Percentiles rank a stretch among this genome's conserved stretches.
phyloP scores from a whole-genome alignment of 139 green algal species.

The Pleodorina starrii region DNA sequence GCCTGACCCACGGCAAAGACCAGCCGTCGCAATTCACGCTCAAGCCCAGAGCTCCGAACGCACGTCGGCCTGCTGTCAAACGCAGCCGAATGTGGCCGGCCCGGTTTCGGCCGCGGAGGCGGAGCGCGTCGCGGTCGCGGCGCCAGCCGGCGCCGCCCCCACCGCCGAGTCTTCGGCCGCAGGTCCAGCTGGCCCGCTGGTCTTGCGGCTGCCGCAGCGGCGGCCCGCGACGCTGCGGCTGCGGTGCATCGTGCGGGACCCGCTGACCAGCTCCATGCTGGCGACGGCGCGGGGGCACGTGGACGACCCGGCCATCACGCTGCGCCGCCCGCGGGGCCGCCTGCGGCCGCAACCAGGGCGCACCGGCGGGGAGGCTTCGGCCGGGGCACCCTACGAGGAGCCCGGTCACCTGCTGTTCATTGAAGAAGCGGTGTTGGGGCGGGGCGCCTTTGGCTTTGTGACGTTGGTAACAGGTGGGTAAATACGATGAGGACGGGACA shows the following conservation, averaged over 20 bases:
- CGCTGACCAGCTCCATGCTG: constrained; percentile 6
- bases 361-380: too few relatives aligned
- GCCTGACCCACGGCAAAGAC: too few relatives aligned
- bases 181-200: not conserved
- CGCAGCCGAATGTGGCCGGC: too few relatives aligned
- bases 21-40: too few relatives aligned
- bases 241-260: constrained; percentile 45
- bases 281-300: constrained; percentile 25
- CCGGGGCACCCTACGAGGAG: not conserved
- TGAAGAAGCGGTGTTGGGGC: constrained; percentile 38
- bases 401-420: constrained; percentile 28
- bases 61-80: too few relatives aligned
- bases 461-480: constrained; percentile 23
- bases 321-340: not conserved
- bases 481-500: too few relatives aligned
- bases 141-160: too few relatives aligned
- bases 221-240: constrained; percentile 35
- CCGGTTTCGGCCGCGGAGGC: too few relatives aligned
- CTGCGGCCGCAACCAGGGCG: not conserved
- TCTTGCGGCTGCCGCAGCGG: not conserved
- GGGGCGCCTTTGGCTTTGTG: constrained; percentile 35
- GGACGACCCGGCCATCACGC: constrained; percentile 10
- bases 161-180: too few relatives aligned
- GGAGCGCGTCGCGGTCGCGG: too few relatives aligned
- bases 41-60: too few relatives aligned